A percentile compares a stretch with the other conserved stretches of the same genome.
phyloP scores from a whole-genome alignment of 768 basidiomycete species.

The Tricholoma saponaceum region DNA sequence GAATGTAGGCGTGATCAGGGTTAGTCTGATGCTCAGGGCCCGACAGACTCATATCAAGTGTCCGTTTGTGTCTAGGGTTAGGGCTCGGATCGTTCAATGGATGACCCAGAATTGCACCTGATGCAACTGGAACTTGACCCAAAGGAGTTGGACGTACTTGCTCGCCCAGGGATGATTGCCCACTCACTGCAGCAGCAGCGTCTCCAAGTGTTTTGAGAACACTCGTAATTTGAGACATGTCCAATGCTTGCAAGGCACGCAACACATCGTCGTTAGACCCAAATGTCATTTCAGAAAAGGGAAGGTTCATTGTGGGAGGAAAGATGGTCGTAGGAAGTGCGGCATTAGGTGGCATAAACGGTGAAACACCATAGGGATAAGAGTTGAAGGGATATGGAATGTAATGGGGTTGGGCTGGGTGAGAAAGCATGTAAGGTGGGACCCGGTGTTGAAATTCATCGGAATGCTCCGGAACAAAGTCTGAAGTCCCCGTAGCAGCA shows the following conservation, averaged over 20 bases:
- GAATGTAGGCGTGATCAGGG: slow-evolving; percentile 58
- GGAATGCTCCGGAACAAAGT: slow-evolving; percentile 9
- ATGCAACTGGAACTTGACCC: slow-evolving; percentile 38
- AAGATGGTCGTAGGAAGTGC: slow-evolving; percentile 19
- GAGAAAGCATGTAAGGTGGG: slow-evolving; percentile 22
- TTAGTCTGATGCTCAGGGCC: slow-evolving; percentile 38
- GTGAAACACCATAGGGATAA: slow-evolving; percentile 24
- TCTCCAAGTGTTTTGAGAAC: slow-evolving; percentile 65
- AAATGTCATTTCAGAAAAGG: slow-evolving; percentile 36
- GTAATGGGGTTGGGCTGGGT: slow-evolving; percentile 30
- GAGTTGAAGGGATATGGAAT: slow-evolving; percentile 27
- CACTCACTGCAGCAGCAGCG: slow-evolving; percentile 42
- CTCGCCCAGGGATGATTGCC: slow-evolving; percentile 23
- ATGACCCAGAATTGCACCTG: slow-evolving; percentile 39
- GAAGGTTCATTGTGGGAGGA: slow-evolving; percentile 17
- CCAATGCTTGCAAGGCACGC: slow-evolving; percentile 68
- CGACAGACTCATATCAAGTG: slow-evolving; percentile 39
- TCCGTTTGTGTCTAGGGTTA: slow-evolving; percentile 29
- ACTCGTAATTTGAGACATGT: slow-evolving; percentile 64
- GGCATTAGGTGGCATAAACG: slow-evolving; percentile 16
- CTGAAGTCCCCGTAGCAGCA: slow-evolving; percentile 52
- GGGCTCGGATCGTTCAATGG: slow-evolving; percentile 24
- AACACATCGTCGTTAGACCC: slow-evolving; percentile 71
- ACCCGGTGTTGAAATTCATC: slow-evolving; percentile 21
- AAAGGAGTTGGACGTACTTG: slow-evolving; percentile 28